A percentile compares a stretch with the other conserved stretches of the same genome.
Evolutionary conservation across 2,329 filamentous ascomycete species (phyloP).

Genomic region (Celoporthe dispersa): DNA sequence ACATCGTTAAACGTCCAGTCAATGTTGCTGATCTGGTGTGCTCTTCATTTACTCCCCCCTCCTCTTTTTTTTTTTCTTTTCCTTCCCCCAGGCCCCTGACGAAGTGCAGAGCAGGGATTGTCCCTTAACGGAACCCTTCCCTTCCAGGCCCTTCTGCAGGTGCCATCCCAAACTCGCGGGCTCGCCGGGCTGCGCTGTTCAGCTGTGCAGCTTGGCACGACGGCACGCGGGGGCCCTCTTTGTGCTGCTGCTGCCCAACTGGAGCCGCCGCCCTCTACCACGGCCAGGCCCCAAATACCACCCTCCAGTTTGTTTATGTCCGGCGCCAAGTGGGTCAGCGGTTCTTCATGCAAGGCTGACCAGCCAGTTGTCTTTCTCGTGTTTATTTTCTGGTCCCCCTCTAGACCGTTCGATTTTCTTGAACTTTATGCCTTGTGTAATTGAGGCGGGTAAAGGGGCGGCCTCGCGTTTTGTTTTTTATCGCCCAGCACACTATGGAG

Average conservation of each 20-base stretch:
- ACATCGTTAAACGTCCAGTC: background rate
- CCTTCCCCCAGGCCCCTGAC: too few species aligned
- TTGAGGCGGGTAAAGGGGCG: background rate
- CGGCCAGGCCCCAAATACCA: background rate
- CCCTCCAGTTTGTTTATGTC: background rate
- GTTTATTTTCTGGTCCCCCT: background rate
- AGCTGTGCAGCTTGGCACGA: background rate
- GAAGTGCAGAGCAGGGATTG: background rate
- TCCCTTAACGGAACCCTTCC: background rate
- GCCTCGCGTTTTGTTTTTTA: background rate
- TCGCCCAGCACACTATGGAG: background rate
- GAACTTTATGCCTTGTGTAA: background rate
- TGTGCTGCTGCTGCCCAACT: background rate
- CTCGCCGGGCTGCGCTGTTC: background rate
- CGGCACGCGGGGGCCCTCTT: background rate
- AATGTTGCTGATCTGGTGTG: background rate
- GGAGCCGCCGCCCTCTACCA: background rate
- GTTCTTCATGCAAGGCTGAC: constrained; percentile 1
- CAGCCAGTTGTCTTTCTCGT: background rate
- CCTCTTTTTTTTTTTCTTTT: background rate
- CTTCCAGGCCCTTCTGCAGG: background rate
- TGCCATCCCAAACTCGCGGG: background rate
- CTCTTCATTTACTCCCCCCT: background rate
- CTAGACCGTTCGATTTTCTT: background rate
- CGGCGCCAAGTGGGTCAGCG: background rate